Conservation (phyloP, 2,329 filamentous ascomycete genomes). For the Dactylonectria macrodidyma region DNA sequence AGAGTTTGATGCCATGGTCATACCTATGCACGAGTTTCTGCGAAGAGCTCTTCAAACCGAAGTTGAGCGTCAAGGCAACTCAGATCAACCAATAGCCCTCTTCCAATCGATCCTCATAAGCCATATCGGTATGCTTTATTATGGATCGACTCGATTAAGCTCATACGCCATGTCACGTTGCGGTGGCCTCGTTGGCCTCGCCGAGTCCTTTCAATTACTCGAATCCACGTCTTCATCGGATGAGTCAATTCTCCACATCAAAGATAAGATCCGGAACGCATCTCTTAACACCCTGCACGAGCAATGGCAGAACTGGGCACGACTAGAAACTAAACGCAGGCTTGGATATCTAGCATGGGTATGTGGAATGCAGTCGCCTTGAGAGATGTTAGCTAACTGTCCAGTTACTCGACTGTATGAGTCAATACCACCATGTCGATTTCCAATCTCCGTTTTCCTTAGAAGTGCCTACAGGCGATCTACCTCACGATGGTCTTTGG, state of each 20-base stretch:
- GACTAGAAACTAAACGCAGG: slow-evolving; percentile 26
- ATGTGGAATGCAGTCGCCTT: slow-evolving; percentile 11
- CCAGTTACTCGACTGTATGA: slow-evolving; percentile 29
- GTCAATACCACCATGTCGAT: slow-evolving; percentile 14
- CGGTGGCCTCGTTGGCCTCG: slow-evolving; percentile 1
- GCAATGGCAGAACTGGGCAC: slow-evolving; percentile 22
- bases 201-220: not conserved
- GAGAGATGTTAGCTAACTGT: not conserved
- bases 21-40: slow-evolving; percentile 44
- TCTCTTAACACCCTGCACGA: not conserved
- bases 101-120: slow-evolving; percentile 36
- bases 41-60: slow-evolving; percentile 29
- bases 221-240: not conserved
- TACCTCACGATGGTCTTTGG: slow-evolving; percentile 35
- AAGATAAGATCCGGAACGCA: slow-evolving; percentile 16
- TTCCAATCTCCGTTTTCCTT: slow-evolving; percentile 3
- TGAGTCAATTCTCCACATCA: not conserved
- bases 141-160: slow-evolving; percentile 12
- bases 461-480: not conserved
- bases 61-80: not conserved
- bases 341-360: slow-evolving; percentile 35
- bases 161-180: slow-evolving; percentile 5
- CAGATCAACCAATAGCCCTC: not conserved
- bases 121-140: slow-evolving; percentile 30
- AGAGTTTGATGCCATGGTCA: slow-evolving; percentile 39